Conservation (phyloP, 768 basidiomycete genomes). For the Pisolithus orientalis region DNA sequence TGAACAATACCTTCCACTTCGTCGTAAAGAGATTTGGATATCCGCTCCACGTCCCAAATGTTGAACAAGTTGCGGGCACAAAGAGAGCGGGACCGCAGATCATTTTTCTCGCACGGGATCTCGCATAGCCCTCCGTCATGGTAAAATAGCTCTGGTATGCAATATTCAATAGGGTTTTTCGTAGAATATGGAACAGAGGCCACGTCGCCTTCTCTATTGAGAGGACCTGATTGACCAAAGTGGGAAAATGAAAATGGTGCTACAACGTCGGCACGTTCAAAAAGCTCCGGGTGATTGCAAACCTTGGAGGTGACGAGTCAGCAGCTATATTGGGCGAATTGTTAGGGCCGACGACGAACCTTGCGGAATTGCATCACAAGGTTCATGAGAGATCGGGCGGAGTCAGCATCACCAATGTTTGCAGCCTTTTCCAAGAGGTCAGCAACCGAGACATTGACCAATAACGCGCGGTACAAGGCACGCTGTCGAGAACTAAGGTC, state of each 20-base stretch:
- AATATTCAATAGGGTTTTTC: slow-evolving; percentile 76
- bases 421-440: slow-evolving; percentile 93
- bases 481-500: slow-evolving; percentile 93
- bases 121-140: slow-evolving; percentile 68
- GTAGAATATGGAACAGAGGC: slow-evolving; percentile 81
- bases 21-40: slow-evolving; percentile 63
- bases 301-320: slow-evolving; percentile 42
- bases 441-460: slow-evolving; percentile 90
- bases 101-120: slow-evolving; percentile 52
- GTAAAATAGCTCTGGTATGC: slow-evolving; percentile 71
- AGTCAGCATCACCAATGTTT: slow-evolving; percentile 84
- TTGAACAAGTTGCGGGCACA: slow-evolving; percentile 67
- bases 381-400: slow-evolving; percentile 94
- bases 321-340: neutral
- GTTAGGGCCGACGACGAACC: slow-evolving; percentile 34
- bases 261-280: slow-evolving; percentile 93
- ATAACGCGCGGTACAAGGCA: slow-evolving; percentile 79
- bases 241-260: slow-evolving; percentile 87
- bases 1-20: slow-evolving; percentile 41
- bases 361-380: slow-evolving; percentile 99
- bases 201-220: slow-evolving; percentile 86
- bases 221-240: slow-evolving; percentile 73
- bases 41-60: slow-evolving; percentile 87
- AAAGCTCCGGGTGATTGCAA: slow-evolving; percentile 97
- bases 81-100: slow-evolving; percentile 43